A percentile compares a stretch with the other conserved stretches of the same genome.
These are phyloP conservation scores for Raphanus sativus DNA, from an alignment of 345 rosid species.

Conservation along the genomic window DNA sequence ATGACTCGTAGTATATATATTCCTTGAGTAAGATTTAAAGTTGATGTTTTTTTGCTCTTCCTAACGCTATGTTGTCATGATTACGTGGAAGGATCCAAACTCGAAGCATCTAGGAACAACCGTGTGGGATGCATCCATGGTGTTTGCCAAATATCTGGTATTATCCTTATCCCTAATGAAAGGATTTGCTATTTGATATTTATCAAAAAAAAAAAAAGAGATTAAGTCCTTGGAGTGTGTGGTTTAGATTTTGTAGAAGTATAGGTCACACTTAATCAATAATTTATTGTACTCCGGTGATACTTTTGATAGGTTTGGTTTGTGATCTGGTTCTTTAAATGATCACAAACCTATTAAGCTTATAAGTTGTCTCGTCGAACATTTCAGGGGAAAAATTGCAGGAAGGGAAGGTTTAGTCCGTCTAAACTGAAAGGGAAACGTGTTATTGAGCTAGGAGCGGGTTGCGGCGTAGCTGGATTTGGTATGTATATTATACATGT, in stretches of 20 bases:
- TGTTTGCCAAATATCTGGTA: constrained; percentile 86
- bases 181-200: not conserved
- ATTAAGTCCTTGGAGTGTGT: not conserved
- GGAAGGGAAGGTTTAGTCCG: constrained; percentile 79
- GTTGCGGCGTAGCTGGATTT: constrained; percentile 95
- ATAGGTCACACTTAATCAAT: not conserved
- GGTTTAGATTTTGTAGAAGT: not conserved
- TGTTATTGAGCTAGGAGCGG: constrained; percentile 91
- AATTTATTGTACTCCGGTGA: no score
- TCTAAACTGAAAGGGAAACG: constrained; percentile 89
- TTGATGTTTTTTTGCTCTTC: not conserved
- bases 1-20: not conserved
- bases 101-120: constrained; percentile 94
- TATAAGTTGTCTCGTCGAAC: not conserved
- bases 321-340: no score
- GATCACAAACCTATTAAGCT: not conserved
- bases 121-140: constrained; percentile 98
- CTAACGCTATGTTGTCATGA: constrained; percentile 10
- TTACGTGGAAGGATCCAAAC: constrained; percentile 76
- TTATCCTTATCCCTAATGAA: not conserved
- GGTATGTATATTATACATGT: constrained; percentile 51
- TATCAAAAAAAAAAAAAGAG: not conserved
- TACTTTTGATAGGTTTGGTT: no score
- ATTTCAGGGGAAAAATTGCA: constrained; percentile 77
- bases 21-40: not conserved